Base-by-base conservation (phyloP, 108 stramenopile genomes). In the Skeletonema menzelii region DNA sequence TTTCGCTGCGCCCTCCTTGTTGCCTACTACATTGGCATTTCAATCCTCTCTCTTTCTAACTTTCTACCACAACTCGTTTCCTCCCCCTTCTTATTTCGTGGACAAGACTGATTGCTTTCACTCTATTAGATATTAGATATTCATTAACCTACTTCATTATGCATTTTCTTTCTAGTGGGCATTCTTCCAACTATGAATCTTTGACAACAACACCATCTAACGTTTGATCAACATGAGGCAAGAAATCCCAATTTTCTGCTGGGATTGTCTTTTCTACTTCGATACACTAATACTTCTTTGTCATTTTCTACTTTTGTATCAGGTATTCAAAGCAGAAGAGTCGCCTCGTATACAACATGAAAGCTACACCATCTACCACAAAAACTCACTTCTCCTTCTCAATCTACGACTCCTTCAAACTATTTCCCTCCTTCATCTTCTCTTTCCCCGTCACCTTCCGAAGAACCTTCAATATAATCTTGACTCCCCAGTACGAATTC, bases 401-500 rank as follows among this genome's bases (percentile, higher is more conserved):
- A 17, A 20, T 53, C n/a, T 53, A 53, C 49, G 49, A 53, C 3
- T 53, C 49, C 49, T 53, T 53, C 49, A 53, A 53, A 53, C 20
- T 6, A 22, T 53, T 53, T 24, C 59, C 49, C 49, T 57, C 77
- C 34, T 71, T 81, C 38, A 82, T 65, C 34, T 71, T 70, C 74
- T 89, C 88, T 22, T 68, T 56, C 11, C 88, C 88, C 11, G 17
- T 64, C n/a, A 84, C 44, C 61, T 89, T 89, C 37, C 84, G 59
- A 19, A 59, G 22, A 20, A 82, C 49, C 47, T 89, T 89, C 20
- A 59, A 56, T 13, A 89, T 42, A 49, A 89, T 84, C 56, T 89
- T 89, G 65, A 75, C 67, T 5, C 76, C 74, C 88, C 88, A 89
- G 78, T 73, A 89, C 20, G 35, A 4, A 69, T 89, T 89, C 17